Percentiles rank a stretch among this genome's conserved stretches.
Conservation (phyloP, 2,329 filamentous ascomycete genomes). For the Fusarium continuum region DNA sequence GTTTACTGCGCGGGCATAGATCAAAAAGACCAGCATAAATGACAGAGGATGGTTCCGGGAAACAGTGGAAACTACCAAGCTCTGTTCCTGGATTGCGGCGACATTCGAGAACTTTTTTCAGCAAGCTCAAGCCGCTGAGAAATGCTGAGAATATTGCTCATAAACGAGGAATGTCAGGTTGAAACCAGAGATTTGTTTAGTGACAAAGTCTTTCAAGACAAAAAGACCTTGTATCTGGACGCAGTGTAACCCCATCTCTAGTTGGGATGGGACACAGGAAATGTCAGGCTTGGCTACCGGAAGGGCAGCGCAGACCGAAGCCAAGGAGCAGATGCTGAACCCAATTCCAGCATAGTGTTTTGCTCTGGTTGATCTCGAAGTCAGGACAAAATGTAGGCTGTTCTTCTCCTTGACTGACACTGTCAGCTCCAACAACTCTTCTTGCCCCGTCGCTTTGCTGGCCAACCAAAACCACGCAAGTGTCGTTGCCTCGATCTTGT, state of each 20-base stretch:
- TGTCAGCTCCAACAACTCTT: not conserved
- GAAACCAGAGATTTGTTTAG: not conserved
- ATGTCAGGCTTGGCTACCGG: not conserved
- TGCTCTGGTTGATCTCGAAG: not conserved
- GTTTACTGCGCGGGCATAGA: not conserved
- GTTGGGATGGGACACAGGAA: not conserved
- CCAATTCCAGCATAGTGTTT: not conserved
- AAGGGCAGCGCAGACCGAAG: not conserved
- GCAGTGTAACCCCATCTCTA: not conserved
- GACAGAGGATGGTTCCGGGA: not conserved
- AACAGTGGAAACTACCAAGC: not conserved
- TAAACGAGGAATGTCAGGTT: not conserved
- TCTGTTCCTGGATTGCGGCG: slow-evolving; percentile 7
- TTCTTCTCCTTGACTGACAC: not conserved
- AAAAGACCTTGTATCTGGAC: not conserved
- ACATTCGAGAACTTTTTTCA: not conserved
- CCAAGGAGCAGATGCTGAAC: not conserved
- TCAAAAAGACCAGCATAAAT: not conserved
- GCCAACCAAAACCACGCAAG: slow-evolving; percentile 8
- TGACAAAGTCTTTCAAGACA: not conserved
- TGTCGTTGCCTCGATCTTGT: slow-evolving; percentile 11
- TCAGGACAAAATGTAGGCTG: not conserved
- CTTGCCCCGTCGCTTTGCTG: slow-evolving; percentile 12
- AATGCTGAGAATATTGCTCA: not conserved
- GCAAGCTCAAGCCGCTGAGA: not conserved